These are phyloP conservation scores for Thoreauomyces humboldtii DNA, from an alignment of 192 early-diverging fungal species.

Conservation along the genomic window DNA sequence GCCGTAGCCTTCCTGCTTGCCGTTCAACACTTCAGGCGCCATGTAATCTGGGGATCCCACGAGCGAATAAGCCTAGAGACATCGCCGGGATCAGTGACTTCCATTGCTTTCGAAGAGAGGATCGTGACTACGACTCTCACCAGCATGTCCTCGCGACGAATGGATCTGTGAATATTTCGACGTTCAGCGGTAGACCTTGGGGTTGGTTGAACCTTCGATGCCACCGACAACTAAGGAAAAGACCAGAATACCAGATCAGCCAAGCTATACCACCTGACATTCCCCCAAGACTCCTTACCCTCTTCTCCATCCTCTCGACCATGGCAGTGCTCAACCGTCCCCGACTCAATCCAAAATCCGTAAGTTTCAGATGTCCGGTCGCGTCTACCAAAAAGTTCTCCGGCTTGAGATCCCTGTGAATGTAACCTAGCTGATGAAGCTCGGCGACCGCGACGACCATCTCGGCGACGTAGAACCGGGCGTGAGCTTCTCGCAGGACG, in stretches of 20 bases:
- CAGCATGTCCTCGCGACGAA: conserved; percentile 40
- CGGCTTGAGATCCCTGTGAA: conserved; percentile 72
- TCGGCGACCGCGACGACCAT: conserved; percentile 77
- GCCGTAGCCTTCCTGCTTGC: conserved; percentile 54
- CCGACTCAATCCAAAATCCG: conserved; percentile 77
- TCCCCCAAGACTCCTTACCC: conserved; percentile 11
- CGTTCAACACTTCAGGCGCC: conserved; percentile 81
- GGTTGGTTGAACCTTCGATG: conserved; percentile 35
- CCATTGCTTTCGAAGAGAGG: too few species aligned
- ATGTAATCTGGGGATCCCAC: conserved; percentile 94
- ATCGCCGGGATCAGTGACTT: too few species aligned
- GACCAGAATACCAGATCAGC: neutral
- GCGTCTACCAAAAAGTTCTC: conserved; percentile 58
- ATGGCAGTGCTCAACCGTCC: conserved; percentile 25
- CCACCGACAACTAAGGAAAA: conserved; percentile 36
- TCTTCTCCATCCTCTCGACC: conserved; percentile 17
- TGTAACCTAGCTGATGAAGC: conserved; percentile 83
- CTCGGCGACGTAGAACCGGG: conserved; percentile 86
- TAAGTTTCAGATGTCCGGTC: conserved; percentile 70
- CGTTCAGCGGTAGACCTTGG: conserved; percentile 32
- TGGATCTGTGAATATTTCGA: conserved; percentile 41
- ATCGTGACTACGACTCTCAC: too few species aligned
- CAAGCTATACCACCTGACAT: neutral
- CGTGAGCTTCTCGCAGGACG: conserved; percentile 70
- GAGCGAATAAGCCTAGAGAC: conserved; percentile 64